Evolutionary conservation across 2,329 filamentous ascomycete species (phyloP), one percentile per base, ranked within the genome.

Genomic region (Zymoseptoria brevis): DNA sequence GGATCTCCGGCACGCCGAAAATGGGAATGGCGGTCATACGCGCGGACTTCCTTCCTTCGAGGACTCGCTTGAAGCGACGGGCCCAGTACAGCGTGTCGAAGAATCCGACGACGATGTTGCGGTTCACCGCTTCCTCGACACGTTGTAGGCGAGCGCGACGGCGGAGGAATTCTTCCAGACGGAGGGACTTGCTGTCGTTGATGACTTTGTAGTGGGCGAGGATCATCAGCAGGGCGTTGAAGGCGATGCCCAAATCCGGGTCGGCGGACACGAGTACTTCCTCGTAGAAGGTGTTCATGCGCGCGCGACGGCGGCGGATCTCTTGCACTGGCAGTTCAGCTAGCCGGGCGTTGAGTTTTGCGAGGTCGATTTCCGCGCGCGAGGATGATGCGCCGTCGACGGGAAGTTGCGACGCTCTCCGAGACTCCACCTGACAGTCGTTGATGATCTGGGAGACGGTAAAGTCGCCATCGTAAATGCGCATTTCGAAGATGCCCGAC

Each of bases 201-300:
- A 99, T 99, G 70, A 99, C 91, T 70, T 97, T 99, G 80, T 99
- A 96, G 75, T 99, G 94, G 35, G 95, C 93, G 59, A 99, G 80
- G 61, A 96, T 95, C 88, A 99, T 94, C 55, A 99, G 80, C 21
- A 96, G 87, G 6, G 88, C 87, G 2, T 90, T 94, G 73, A 99
- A 99, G 0, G 89, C 87, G 60, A 99, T 95, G 53, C 94, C 94
- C 62, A 84, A 83, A 69, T 95, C 90, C 0, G 87, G 88, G 73
- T 99, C 92, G 4, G 92, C 90, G 4, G 91, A 93, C 5, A 96
- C 90, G 74, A 97, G 84, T 19, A 97, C 89, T 76, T 99, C 95
- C 74, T 97, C 92, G 70, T 90, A 99, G 74, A 99, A 99, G n/a
- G 88, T 82, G 67, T 96, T 96, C 79, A 95, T 93, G 50, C 88